A percentile compares a stretch with the other conserved stretches of the same genome.
These are phyloP conservation scores for Cornus suecica DNA, from an alignment of 148 eudicot genomes.

Conservation along the genomic window DNA sequence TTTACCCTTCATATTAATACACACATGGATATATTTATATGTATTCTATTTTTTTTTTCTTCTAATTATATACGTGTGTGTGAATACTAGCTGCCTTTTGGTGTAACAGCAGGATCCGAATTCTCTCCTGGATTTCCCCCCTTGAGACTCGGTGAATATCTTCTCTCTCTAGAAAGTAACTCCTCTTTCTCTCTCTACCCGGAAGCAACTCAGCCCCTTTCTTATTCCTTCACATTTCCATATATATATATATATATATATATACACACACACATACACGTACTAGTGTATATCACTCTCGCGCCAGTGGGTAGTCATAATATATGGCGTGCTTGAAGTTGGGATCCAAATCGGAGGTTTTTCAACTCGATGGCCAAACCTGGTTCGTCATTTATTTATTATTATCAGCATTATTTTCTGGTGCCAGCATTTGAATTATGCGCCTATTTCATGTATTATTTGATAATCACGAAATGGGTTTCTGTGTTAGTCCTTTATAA, in stretches of 20 bases:
- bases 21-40: no score
- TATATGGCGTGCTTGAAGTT: slow-evolving; percentile 28
- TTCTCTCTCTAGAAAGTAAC: background rate
- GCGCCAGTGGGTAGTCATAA: background rate
- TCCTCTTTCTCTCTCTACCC: slow-evolving; percentile 1
- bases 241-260: background rate
- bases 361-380: slow-evolving; percentile 31
- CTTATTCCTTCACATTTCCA: background rate
- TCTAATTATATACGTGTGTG: no score
- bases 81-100: no score
- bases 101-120: no score
- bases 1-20: no score
- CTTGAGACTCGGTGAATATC: slow-evolving; percentile 13
- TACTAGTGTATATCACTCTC: background rate
- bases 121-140: slow-evolving; percentile 9
- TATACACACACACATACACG: background rate
- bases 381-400: slow-evolving; percentile 26
- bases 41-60: no score
- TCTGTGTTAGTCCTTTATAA: background rate
- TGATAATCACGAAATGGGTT: background rate
- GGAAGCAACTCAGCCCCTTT: background rate
- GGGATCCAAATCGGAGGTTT: slow-evolving; percentile 38
- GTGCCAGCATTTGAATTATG: background rate
- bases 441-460: background rate
- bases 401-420: background rate